Conservation (phyloP, 495 filamentous ascomycete species). For the Pseudoneurospora amorphoporcata region DNA sequence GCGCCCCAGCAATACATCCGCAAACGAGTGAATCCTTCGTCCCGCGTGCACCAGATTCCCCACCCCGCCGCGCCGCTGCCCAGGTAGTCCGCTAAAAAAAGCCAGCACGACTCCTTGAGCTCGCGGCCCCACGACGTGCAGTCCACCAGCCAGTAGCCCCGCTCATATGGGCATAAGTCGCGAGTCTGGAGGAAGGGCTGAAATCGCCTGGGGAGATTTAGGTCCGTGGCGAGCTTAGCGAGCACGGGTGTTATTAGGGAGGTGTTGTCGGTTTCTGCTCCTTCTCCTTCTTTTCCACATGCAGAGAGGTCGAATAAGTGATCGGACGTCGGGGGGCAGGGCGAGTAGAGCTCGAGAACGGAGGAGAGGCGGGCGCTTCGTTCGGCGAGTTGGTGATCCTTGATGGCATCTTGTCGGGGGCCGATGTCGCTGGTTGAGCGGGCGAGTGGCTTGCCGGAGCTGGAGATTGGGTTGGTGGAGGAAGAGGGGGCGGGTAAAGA, state of each 20-base stretch:
- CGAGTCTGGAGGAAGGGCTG: slow-evolving; percentile 42
- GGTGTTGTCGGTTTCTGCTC: background rate
- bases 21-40: slow-evolving; percentile 25
- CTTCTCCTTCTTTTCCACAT: background rate
- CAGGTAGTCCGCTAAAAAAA: slow-evolving; percentile 49
- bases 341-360: slow-evolving; percentile 27
- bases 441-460: slow-evolving; percentile 5
- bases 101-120: slow-evolving; percentile 45
- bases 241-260: slow-evolving; percentile 44
- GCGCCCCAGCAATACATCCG: slow-evolving; percentile 60
- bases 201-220: slow-evolving; percentile 41
- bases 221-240: slow-evolving; percentile 38
- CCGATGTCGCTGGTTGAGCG: slow-evolving; percentile 31
- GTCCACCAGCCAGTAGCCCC: slow-evolving; percentile 58
- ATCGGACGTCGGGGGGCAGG: slow-evolving; percentile 18
- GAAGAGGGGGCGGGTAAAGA: slow-evolving; percentile 12
- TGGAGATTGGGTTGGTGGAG: background rate
- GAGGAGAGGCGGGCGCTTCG: background rate
- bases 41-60: slow-evolving; percentile 45
- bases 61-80: slow-evolving; percentile 52
- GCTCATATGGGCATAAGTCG: slow-evolving; percentile 43
- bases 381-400: background rate
- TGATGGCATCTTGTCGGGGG: slow-evolving; percentile 9
- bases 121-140: slow-evolving; percentile 33
- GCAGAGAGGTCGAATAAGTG: slow-evolving; percentile 7